Percentiles rank a stretch among this genome's conserved stretches.
Conservation (phyloP, 345 rosid genomes). For the Kernera saxatilis region DNA sequence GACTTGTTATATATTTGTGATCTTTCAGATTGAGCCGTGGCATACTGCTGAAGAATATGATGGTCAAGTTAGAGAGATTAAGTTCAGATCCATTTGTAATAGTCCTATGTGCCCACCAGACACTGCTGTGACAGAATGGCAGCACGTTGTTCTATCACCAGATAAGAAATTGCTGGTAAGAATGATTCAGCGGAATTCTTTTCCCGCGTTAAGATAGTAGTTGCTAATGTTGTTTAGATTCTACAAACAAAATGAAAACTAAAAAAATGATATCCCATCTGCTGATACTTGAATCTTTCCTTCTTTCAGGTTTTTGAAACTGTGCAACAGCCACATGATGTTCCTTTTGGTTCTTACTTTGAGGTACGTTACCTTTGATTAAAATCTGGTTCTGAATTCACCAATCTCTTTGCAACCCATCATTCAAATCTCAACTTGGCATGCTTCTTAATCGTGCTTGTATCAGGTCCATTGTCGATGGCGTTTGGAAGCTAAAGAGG, state of each 20-base stretch:
- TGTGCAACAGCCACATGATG: constrained; percentile 93
- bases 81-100: constrained; percentile 69
- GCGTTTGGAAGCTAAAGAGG: constrained; percentile 59
- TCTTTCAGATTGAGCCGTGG: constrained; percentile 89
- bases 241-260: background rate
- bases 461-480: constrained; percentile 83
- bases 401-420: background rate
- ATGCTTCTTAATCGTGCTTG: constrained; percentile 6
- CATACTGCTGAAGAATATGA: constrained; percentile 87
- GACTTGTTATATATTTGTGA: constrained; percentile 3
- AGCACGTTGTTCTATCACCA: constrained; percentile 68
- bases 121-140: constrained; percentile 95
- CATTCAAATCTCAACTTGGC: background rate
- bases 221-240: background rate
- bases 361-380: constrained; percentile 45
- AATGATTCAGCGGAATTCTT: background rate
- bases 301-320: constrained; percentile 78
- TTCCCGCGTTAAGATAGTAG: background rate
- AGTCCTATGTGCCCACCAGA: constrained; percentile 99
- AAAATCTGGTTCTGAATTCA: background rate
- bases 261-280: background rate
- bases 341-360: constrained; percentile 94
- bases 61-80: constrained; percentile 95
- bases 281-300: background rate
- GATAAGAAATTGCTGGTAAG: constrained; percentile 74